These are phyloP conservation scores for Diaporthe batatas DNA, from an alignment of 2,329 filamentous ascomycete species.

Conservation along the genomic window DNA sequence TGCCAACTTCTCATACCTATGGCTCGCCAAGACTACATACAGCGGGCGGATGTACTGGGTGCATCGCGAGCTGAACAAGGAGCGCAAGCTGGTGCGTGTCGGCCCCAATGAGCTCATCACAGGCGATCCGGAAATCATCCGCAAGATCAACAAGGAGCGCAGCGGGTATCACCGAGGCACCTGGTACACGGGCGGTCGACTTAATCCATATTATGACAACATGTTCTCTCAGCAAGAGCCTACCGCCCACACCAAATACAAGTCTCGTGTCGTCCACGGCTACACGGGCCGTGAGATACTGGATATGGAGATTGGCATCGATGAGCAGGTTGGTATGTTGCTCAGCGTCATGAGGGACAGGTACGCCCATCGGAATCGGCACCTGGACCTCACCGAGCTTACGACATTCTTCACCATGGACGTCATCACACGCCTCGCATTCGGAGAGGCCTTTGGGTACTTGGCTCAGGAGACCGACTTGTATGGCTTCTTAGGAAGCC, in stretches of 20 bases:
- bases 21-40: slow-evolving; percentile 46
- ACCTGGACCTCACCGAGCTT: slow-evolving; percentile 58
- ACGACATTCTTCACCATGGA: slow-evolving; percentile 63
- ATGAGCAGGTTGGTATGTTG: slow-evolving; percentile 8
- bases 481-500: slow-evolving; percentile 56
- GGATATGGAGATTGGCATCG: slow-evolving; percentile 25
- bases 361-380: slow-evolving; percentile 43
- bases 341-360: neutral
- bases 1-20: slow-evolving; percentile 52
- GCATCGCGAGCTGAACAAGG: slow-evolving; percentile 44
- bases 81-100: slow-evolving; percentile 47
- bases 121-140: slow-evolving; percentile 45
- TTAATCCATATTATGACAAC: slow-evolving; percentile 36
- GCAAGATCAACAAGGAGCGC: slow-evolving; percentile 34
- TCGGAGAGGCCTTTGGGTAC: slow-evolving; percentile 59
- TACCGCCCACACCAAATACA: slow-evolving; percentile 48
- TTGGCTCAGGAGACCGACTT: slow-evolving; percentile 56
- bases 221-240: slow-evolving; percentile 37
- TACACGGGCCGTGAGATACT: slow-evolving; percentile 36
- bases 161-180: slow-evolving; percentile 7
- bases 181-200: slow-evolving; percentile 25
- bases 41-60: slow-evolving; percentile 46
- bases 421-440: slow-evolving; percentile 60
- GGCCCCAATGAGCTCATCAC: slow-evolving; percentile 46
- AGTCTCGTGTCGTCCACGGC: slow-evolving; percentile 33